Percentiles rank a stretch among this genome's conserved stretches.
Conservation (phyloP, 495 filamentous ascomycete genomes). For the Aspergillus sclerotiicarbonarius region DNA sequence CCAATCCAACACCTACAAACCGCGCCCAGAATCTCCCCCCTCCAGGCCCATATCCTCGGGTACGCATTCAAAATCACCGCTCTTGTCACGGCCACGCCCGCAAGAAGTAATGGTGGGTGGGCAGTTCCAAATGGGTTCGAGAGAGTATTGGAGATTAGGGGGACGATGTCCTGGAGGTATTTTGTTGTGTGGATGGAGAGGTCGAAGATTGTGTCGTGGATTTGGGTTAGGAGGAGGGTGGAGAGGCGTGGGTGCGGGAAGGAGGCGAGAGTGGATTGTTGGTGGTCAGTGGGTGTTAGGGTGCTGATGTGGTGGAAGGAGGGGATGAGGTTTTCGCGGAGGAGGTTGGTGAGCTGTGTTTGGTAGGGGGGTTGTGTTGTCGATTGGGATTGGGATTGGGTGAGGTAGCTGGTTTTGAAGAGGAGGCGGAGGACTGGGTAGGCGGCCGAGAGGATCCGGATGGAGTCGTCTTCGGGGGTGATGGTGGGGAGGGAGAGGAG, state of each 20-base stretch:
- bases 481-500: conserved; percentile 74
- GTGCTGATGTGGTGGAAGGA: conserved; percentile 49
- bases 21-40: conserved; percentile 66
- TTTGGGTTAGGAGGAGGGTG: conserved; percentile 57
- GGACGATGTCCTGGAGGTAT: conserved; percentile 72
- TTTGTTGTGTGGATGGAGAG: conserved; percentile 70
- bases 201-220: conserved; percentile 49
- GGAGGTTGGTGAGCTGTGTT: conserved; percentile 26
- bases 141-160: conserved; percentile 63
- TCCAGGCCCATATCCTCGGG: conserved; percentile 63
- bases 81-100: conserved; percentile 54
- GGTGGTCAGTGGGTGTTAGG: conserved; percentile 34
- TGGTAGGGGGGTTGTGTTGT: conserved; percentile 20
- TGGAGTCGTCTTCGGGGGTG: conserved; percentile 68
- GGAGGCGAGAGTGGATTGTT: conserved; percentile 45
- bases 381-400: conserved; percentile 4
- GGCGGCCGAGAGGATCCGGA: conserved; percentile 61
- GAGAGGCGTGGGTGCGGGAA: conserved; percentile 44
- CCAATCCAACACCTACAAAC: conserved; percentile 67
- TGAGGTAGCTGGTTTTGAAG: conserved; percentile 40
- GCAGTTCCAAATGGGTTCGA: conserved; percentile 67
- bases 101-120: conserved; percentile 51
- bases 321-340: conserved; percentile 42
- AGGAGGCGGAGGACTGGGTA: conserved; percentile 67
- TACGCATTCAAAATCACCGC: conserved; percentile 66